Conservation (phyloP, 2,329 filamentous ascomycete species). For the Nigrograna mackinnonii region DNA sequence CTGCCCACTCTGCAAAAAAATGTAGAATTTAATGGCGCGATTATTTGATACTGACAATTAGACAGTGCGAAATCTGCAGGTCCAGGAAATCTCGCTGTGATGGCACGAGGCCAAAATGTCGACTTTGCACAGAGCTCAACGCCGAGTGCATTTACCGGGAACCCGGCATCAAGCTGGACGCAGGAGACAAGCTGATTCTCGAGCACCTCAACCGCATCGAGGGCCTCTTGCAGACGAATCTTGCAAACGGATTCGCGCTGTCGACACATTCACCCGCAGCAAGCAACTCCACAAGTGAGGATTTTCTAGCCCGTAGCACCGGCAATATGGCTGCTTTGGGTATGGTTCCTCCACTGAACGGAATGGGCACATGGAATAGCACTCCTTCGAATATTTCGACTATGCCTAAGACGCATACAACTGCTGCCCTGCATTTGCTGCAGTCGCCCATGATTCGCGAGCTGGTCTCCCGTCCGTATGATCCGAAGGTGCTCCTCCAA, state of each 20-base stretch:
- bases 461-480: slow-evolving; percentile 75
- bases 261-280: slow-evolving; percentile 58
- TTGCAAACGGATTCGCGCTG: slow-evolving; percentile 60
- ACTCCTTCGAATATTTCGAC: slow-evolving; percentile 72
- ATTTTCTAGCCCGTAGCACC: slow-evolving; percentile 43
- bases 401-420: slow-evolving; percentile 85
- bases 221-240: slow-evolving; percentile 72
- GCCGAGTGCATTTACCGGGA: slow-evolving; percentile 85
- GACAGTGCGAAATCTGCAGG: slow-evolving; percentile 79
- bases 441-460: slow-evolving; percentile 82
- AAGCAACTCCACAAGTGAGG: slow-evolving; percentile 50
- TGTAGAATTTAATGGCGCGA: too few species aligned
- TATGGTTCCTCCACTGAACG: slow-evolving; percentile 50
- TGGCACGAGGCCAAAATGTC: slow-evolving; percentile 79
- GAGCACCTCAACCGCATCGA: slow-evolving; percentile 80
- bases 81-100: slow-evolving; percentile 81
- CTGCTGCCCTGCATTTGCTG: slow-evolving; percentile 75
- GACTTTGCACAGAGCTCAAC: slow-evolving; percentile 79
- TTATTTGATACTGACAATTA: slow-evolving; percentile 26
- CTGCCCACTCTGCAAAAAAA: too few species aligned
- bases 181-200: slow-evolving; percentile 82
- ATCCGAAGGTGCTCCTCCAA: slow-evolving; percentile 79
- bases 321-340: slow-evolving; percentile 39
- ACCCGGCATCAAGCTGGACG: slow-evolving; percentile 84
- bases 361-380: slow-evolving; percentile 73